A percentile compares a stretch with the other conserved stretches of the same genome.
phyloP scores from a whole-genome alignment of 768 basidiomycete genomes.

The Kwoniella dejecticola region DNA sequence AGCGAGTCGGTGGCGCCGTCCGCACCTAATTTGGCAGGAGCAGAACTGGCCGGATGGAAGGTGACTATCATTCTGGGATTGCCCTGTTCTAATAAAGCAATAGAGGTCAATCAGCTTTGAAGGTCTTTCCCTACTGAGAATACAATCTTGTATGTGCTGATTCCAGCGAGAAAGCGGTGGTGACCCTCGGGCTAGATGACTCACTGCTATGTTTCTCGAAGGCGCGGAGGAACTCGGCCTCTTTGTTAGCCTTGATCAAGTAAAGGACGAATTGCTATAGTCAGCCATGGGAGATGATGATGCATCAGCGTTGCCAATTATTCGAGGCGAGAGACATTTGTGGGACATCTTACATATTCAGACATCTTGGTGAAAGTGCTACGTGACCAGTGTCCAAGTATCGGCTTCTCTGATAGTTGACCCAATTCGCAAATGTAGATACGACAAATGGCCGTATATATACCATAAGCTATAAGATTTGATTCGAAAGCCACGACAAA shows the following conservation, averaged over 20 bases:
- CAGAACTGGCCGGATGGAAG: background rate
- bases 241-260: slow-evolving; percentile 3
- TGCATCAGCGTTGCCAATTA: background rate
- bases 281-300: too few relatives aligned
- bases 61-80: background rate
- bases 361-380: slow-evolving; percentile 2
- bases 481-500: too few relatives aligned
- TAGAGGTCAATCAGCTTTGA: background rate
- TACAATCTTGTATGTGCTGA: too few relatives aligned
- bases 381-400: background rate
- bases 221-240: background rate
- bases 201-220: background rate
- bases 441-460: too few relatives aligned
- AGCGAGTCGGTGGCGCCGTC: background rate
- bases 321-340: background rate
- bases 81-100: background rate
- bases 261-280: slow-evolving; percentile 6
- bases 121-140: background rate
- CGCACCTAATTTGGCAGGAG: slow-evolving; percentile 1
- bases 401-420: background rate
- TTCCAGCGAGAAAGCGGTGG: too few relatives aligned
- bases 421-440: background rate
- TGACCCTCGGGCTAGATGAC: too few relatives aligned
- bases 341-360: background rate
- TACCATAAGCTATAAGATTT: too few relatives aligned